These are phyloP conservation scores for Marchantia polymorpha DNA, from an alignment of 225 moss, liverwort and hornwort species.

Conservation along the genomic window DNA sequence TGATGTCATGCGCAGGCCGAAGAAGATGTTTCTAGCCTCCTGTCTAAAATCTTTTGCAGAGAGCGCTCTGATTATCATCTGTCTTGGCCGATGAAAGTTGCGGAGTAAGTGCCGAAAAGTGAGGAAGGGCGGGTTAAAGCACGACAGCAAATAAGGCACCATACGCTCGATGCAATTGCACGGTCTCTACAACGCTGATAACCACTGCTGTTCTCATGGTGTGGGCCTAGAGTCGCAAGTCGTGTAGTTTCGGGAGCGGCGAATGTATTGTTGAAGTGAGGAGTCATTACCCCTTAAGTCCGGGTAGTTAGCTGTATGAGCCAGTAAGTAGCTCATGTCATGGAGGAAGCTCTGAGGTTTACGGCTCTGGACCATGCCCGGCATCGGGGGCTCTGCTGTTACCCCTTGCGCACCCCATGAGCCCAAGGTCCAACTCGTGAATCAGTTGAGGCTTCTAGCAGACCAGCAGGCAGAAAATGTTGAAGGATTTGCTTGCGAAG, in stretches of 20 bases:
- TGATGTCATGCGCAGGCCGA: neutral
- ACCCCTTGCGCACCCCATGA: neutral
- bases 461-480: neutral
- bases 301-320: constrained; percentile 6
- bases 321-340: constrained; percentile 23
- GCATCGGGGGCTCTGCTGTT: neutral
- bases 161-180: constrained; percentile 8
- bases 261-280: constrained; percentile 17
- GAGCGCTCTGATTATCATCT: constrained; percentile 6
- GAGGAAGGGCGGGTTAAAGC: constrained; percentile 7
- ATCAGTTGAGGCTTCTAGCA: constrained; percentile 21
- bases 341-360: constrained; percentile 15
- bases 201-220: constrained; percentile 4
- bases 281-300: constrained; percentile 4
- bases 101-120: neutral
- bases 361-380: neutral
- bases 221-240: constrained; percentile 4
- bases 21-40: constrained; percentile 3
- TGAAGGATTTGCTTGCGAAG: constrained; percentile 12
- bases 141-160: constrained; percentile 2
- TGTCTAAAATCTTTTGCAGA: neutral
- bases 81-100: constrained; percentile 6
- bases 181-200: neutral
- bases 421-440: constrained; percentile 8
- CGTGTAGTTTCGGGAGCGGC: constrained; percentile 13